These are phyloP conservation scores for Talaromyces sp. DNA, from an alignment of 2,329 filamentous ascomycete species.

Conservation along the genomic window DNA sequence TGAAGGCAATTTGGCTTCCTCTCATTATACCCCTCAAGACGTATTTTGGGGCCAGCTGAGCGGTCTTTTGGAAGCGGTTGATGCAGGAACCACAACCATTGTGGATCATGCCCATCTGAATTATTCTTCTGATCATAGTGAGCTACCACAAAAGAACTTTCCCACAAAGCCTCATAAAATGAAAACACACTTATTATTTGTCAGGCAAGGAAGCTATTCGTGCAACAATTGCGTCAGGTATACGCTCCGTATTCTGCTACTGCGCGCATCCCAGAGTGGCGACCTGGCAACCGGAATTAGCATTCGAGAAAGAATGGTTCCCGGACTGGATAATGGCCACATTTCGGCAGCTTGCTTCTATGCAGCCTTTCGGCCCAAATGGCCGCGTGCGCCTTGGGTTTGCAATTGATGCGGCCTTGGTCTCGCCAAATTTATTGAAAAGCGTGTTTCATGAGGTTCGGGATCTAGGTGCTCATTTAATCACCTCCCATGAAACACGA, in stretches of 20 bases:
- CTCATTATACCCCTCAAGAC: slow-evolving; percentile 1
- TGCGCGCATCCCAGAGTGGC: neutral
- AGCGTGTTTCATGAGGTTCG: neutral
- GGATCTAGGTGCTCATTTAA: neutral
- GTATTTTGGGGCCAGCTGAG: slow-evolving; percentile 7
- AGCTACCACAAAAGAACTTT: neutral
- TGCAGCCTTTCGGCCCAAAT: neutral
- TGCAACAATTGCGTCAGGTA: neutral
- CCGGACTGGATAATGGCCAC: neutral
- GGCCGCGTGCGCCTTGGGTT: neutral
- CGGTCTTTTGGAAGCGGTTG: neutral
- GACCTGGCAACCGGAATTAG: neutral
- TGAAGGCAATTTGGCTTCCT: slow-evolving; percentile 2
- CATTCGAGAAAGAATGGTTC: neutral
- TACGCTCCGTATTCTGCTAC: slow-evolving; percentile 5
- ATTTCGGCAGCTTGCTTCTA: neutral
- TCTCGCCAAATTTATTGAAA: neutral
- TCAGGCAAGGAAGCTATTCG: neutral
- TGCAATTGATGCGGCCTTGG: neutral
- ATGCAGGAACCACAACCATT: slow-evolving; percentile 2
- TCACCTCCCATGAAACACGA: neutral
- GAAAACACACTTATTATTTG: neutral
- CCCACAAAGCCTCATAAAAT: neutral
- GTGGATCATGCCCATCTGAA: slow-evolving; percentile 6
- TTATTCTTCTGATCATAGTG: slow-evolving; percentile 1